Base-by-base conservation (phyloP, 371 early-diverging fungal species). In the Actinomortierella ambigua region DNA sequence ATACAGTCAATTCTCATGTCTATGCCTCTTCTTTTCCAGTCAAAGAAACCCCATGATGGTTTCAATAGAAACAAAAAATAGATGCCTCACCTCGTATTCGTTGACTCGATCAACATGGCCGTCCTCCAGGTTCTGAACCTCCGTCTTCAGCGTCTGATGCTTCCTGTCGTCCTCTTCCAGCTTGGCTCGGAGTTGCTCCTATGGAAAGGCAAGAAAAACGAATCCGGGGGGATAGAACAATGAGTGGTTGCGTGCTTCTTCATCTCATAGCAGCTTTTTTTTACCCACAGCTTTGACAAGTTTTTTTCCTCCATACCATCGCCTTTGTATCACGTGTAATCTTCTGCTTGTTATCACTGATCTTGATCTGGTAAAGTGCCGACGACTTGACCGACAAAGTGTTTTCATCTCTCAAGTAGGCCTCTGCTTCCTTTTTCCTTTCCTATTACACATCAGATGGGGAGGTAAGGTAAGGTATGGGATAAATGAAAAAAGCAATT, bases 361-460 rank as follows among this genome's bases (percentile, higher is more conserved):
- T 57, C 39, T 85, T 81, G n/a, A 87, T 81, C 69, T 95, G 96
- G 65, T 86, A 93, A 1, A 95, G 77, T 34, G 84, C 82, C 29
- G 91, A 93, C 67, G 90, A 87, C 46, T 91, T 88, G 29, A 77
- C 61, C 11, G 88, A 83, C 47, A 94, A 65, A 39, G 85, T 86
- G 65, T 97, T 97, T 68, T 95, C 96, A 13, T 86, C 82, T 61
- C 85, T 81, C 20, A 97, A 61, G 66, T 88, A 96, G 17, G 77
- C 77, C 60, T 93, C 90, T 1, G 97, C 96, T 68, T 95, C 95
- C 42, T 81, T 77, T 78, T 93, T 95, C 67, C 88, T 87, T 7
- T 81, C 85, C 89, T 90, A 68, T n/a, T 39, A 13, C 44, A 20
- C 42, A 22, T 13, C 27, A 49, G n/a, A 50, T 46, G 34, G 11